phyloP scores from a whole-genome alignment of 2,329 filamentous ascomycete genomes.

The Ciborinia camelliae region DNA sequence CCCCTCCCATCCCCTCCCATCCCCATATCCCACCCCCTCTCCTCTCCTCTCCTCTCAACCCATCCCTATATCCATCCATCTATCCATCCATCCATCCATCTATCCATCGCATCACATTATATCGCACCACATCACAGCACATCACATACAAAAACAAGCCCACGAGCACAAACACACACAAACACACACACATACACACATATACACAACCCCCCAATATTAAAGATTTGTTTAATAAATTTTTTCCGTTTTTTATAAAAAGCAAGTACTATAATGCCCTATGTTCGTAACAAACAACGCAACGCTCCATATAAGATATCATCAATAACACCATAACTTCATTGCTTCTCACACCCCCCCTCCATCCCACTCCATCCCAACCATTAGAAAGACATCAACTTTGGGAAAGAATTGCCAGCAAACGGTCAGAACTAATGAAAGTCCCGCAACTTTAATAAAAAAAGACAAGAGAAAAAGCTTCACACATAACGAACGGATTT shows the following conservation, averaged over 20 bases:
- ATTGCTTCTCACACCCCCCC: not conserved
- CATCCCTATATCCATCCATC: too few species aligned
- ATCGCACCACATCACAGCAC: too few species aligned
- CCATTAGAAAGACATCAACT: slow-evolving; percentile 6
- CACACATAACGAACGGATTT: not conserved
- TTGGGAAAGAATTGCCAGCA: not conserved
- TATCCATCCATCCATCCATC: too few species aligned
- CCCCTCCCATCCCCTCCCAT: too few species aligned
- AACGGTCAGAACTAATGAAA: not conserved
- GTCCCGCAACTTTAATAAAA: not conserved
- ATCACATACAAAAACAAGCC: too few species aligned
- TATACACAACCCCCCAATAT: too few species aligned
- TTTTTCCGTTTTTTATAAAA: too few species aligned
- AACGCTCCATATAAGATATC: slow-evolving; percentile 5
- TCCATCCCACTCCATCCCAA: not conserved
- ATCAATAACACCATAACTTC: slow-evolving; percentile 6
- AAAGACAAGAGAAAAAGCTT: slow-evolving; percentile 9
- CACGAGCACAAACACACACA: too few species aligned
- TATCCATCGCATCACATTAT: too few species aligned
- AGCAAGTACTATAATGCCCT: slow-evolving; percentile 1
- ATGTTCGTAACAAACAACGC: not conserved
- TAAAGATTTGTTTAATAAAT: too few species aligned
- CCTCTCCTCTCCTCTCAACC: too few species aligned
- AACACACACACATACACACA: not conserved
- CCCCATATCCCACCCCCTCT: too few species aligned